Percentiles rank a stretch among this genome's conserved stretches.
These are phyloP conservation scores for Mollisia scopiformis DNA, from an alignment of 2,329 filamentous ascomycete genomes.

Conservation along the genomic window DNA sequence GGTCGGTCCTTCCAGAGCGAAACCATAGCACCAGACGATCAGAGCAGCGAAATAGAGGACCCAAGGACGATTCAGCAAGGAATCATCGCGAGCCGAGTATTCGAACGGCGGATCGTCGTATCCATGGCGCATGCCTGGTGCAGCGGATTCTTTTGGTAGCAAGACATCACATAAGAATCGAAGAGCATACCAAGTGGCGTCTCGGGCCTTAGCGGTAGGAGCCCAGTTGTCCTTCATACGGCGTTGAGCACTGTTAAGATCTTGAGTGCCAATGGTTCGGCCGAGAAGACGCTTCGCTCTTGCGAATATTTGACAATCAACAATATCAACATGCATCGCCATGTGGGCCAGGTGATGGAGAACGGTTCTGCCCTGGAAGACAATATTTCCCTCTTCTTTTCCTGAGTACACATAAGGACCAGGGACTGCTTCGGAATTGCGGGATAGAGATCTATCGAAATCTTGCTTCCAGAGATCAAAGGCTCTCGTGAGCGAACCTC, in stretches of 20 bases:
- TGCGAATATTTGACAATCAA: conserved; percentile 97
- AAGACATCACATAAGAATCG: conserved; percentile 88
- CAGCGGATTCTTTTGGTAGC: conserved; percentile 56
- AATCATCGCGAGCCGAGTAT: conserved; percentile 87
- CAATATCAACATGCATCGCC: conserved; percentile 96
- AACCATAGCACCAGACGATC: conserved; percentile 95
- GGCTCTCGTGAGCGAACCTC: conserved; percentile 78
- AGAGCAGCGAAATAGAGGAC: conserved; percentile 91
- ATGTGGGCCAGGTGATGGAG: conserved; percentile 95
- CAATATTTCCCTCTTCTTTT: conserved; percentile 67
- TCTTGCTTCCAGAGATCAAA: conserved; percentile 95
- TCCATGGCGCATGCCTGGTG: conserved; percentile 39
- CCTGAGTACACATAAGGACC: conserved; percentile 58
- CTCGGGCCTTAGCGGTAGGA: conserved; percentile 81
- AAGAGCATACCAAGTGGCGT: conserved; percentile 90
- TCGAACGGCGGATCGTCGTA: conserved; percentile 44
- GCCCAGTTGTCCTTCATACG: conserved; percentile 92
- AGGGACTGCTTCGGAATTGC: conserved; percentile 55
- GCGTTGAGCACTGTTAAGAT: conserved; percentile 77
- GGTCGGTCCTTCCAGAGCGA: conserved; percentile 81
- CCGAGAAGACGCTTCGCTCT: conserved; percentile 84
- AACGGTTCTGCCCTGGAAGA: conserved; percentile 87
- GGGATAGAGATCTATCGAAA: conserved; percentile 76
- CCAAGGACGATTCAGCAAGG: conserved; percentile 90
- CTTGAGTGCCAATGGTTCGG: conserved; percentile 79